phyloP scores from a whole-genome alignment of 202 grass and related monocot genomes.

The Digitaria exilis region DNA sequence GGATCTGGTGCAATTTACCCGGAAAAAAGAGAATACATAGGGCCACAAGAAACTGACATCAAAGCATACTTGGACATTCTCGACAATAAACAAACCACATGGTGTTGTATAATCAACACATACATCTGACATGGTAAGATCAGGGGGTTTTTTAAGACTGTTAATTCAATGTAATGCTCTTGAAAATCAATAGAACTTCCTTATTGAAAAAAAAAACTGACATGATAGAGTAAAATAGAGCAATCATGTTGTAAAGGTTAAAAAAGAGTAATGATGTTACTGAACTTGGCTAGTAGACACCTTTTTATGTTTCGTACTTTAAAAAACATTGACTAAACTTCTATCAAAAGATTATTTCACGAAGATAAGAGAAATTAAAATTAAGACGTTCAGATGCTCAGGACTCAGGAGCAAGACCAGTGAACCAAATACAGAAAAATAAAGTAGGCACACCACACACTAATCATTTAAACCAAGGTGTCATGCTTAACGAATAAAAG shows the following conservation, averaged over 20 bases:
- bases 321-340: background rate
- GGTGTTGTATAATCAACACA: background rate
- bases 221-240: background rate
- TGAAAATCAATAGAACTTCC: too few species aligned
- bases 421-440: background rate
- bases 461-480: slow-evolving; percentile 23
- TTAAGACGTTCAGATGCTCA: background rate
- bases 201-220: too few species aligned
- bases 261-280: background rate
- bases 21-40: background rate
- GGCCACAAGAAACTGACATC: background rate
- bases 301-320: background rate
- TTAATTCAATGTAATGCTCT: too few species aligned
- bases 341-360: background rate
- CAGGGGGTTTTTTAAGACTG: too few species aligned
- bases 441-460: background rate
- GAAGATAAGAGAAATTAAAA: background rate
- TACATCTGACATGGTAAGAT: background rate
- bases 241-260: background rate
- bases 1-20: background rate
- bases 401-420: background rate
- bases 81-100: background rate
- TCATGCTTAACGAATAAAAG: background rate
- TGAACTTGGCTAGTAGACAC: background rate
- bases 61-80: background rate